Evolutionary conservation across 2,329 filamentous ascomycete species (phyloP).

Genomic region (Coniochaeta ligniaria): DNA sequence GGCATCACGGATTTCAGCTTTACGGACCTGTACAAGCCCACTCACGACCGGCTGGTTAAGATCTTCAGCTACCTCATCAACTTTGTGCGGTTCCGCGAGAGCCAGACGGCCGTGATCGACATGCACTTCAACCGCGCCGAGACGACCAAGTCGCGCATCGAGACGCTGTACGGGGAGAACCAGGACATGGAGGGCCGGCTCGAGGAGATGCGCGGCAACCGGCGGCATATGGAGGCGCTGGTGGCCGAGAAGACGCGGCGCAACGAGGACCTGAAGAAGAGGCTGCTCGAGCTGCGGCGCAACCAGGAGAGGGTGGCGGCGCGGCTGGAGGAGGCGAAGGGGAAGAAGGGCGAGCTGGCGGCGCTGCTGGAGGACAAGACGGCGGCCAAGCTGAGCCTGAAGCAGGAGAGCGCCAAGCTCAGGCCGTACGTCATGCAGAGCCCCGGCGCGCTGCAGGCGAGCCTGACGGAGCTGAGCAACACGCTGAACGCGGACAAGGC

Average conservation of each 20-base stretch:
- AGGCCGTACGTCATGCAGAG: constrained; percentile 89
- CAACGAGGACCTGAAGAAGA: constrained; percentile 81
- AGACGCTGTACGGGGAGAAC: constrained; percentile 77
- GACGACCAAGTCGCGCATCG: constrained; percentile 78
- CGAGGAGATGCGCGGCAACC: constrained; percentile 72
- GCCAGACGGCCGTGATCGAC: constrained; percentile 82
- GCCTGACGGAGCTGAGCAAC: constrained; percentile 73
- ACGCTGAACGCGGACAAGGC: constrained; percentile 71
- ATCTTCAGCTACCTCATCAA: constrained; percentile 99
- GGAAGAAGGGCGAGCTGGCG: constrained; percentile 71
- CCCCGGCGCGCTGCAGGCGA: constrained; percentile 73
- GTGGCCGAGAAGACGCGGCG: constrained; percentile 78
- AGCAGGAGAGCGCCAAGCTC: constrained; percentile 83
- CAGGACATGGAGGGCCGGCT: constrained; percentile 77
- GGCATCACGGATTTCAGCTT: constrained; percentile 92
- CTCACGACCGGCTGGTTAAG: constrained; percentile 82
- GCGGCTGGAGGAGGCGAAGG: constrained; percentile 75
- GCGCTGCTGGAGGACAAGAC: constrained; percentile 65
- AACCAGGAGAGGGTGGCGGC: constrained; percentile 79
- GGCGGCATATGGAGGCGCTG: constrained; percentile 72
- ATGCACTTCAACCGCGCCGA: constrained; percentile 90
- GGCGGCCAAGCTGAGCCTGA: constrained; percentile 59
- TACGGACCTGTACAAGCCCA: constrained; percentile 84
- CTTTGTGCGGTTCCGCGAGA: constrained; percentile 94
- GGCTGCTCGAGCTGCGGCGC: constrained; percentile 70